These are phyloP conservation scores for Cyclotella baltica DNA, from an alignment of 108 stramenopile species.

Conservation along the genomic window DNA sequence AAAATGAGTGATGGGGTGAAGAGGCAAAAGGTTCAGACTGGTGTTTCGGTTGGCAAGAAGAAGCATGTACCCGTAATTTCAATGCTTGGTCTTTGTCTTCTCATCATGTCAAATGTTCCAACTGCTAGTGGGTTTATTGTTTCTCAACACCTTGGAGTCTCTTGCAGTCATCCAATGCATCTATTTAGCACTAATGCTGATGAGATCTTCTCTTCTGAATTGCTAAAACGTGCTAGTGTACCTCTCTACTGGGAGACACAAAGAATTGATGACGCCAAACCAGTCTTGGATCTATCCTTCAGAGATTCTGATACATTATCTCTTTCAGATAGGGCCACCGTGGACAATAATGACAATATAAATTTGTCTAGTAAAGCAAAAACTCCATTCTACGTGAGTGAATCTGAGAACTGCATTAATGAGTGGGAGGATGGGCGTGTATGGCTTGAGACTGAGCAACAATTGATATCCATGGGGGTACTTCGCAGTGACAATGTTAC, in stretches of 20 bases:
- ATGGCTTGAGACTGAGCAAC: constrained; percentile 38
- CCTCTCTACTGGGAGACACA: constrained; percentile 43
- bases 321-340: constrained; percentile 17
- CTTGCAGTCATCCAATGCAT: neutral
- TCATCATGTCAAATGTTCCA: neutral
- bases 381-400: neutral
- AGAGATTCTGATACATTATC: constrained; percentile 31
- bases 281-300: constrained; percentile 29
- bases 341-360: neutral
- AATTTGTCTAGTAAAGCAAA: neutral
- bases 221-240: constrained; percentile 24
- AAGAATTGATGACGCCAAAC: constrained; percentile 27
- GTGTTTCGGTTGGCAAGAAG: neutral
- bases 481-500: constrained; percentile 1
- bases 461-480: constrained; percentile 26
- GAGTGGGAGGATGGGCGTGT: constrained; percentile 30
- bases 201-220: constrained; percentile 20
- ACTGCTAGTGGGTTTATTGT: neutral
- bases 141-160: neutral
- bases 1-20: neutral
- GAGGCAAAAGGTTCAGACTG: neutral
- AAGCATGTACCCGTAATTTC: neutral
- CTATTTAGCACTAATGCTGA: neutral
- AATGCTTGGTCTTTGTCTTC: constrained; percentile 1
- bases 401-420: neutral